Evolutionary conservation across 108 stramenopile species (phyloP).

Genomic region (Schizochytrium sp.): DNA sequence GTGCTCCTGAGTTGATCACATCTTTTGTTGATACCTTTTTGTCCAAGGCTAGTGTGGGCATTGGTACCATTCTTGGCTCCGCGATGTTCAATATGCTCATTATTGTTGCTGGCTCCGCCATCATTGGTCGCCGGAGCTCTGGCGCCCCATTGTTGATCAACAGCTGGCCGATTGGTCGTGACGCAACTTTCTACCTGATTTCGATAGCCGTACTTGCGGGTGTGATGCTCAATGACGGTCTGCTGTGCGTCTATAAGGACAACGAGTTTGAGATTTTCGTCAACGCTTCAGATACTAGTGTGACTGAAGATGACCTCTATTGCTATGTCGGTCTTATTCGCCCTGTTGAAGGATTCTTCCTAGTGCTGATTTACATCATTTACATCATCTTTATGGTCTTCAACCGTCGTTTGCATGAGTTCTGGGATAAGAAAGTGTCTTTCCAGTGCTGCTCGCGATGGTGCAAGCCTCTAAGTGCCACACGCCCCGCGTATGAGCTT

Average conservation of each 20-base stretch:
- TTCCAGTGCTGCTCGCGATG: neutral
- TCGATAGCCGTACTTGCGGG: constrained; percentile 48
- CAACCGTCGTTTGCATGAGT: neutral
- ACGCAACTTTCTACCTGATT: constrained; percentile 69
- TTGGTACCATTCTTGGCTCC: constrained; percentile 79
- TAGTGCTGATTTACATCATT: constrained; percentile 53
- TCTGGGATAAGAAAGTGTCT: neutral
- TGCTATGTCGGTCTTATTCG: constrained; percentile 38
- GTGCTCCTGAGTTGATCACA: constrained; percentile 70
- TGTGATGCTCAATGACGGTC: constrained; percentile 38
- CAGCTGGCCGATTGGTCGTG: constrained; percentile 70
- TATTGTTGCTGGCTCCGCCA: constrained; percentile 84
- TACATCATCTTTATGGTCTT: constrained; percentile 64
- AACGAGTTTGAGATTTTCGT: constrained; percentile 37
- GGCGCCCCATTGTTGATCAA: constrained; percentile 57
- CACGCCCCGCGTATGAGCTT: neutral
- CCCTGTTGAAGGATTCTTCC: constrained; percentile 50
- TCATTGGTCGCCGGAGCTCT: neutral
- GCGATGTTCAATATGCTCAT: constrained; percentile 88
- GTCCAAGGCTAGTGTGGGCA: constrained; percentile 83
- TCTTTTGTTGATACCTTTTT: constrained; percentile 82
- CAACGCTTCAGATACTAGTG: constrained; percentile 18
- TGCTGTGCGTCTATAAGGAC: constrained; percentile 30
- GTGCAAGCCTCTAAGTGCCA: neutral
- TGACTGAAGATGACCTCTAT: neutral